Percentiles rank a stretch among this genome's conserved stretches.
Conservation (phyloP, 371 early-diverging fungal genomes). For the Sanchytrium tribonematis region DNA sequence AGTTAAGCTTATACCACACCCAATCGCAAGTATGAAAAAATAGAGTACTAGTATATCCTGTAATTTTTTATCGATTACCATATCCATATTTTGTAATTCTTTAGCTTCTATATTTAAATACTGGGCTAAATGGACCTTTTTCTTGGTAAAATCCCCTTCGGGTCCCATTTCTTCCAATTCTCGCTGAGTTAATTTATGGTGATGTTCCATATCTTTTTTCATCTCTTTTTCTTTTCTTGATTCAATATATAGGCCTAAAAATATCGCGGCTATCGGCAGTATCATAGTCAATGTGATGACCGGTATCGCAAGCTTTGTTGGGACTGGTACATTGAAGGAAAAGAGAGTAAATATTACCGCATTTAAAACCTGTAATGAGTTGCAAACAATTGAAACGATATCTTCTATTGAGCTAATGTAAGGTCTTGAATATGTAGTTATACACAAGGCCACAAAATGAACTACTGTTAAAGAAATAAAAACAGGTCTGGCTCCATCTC, state of each 20-base stretch:
- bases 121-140: too few species aligned
- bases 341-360: neutral
- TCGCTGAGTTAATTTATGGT: neutral
- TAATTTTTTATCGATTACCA: neutral
- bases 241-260: neutral
- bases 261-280: neutral
- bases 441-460: neutral
- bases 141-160: neutral
- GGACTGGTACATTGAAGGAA: neutral
- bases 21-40: too few species aligned
- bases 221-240: neutral
- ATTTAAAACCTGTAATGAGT: neutral
- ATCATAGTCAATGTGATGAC: neutral
- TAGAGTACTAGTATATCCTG: neutral
- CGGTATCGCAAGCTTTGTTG: neutral
- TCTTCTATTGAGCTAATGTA: neutral
- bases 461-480: too few species aligned
- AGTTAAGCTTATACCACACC: too few species aligned
- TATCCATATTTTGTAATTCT: neutral
- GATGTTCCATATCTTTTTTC: neutral
- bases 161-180: neutral
- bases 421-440: neutral
- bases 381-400: neutral
- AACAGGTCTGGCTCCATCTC: too few species aligned
- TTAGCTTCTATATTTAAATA: neutral